Conservation (phyloP, 805 yeast genomes). For the Kluyveromyces nonfermentans region DNA sequence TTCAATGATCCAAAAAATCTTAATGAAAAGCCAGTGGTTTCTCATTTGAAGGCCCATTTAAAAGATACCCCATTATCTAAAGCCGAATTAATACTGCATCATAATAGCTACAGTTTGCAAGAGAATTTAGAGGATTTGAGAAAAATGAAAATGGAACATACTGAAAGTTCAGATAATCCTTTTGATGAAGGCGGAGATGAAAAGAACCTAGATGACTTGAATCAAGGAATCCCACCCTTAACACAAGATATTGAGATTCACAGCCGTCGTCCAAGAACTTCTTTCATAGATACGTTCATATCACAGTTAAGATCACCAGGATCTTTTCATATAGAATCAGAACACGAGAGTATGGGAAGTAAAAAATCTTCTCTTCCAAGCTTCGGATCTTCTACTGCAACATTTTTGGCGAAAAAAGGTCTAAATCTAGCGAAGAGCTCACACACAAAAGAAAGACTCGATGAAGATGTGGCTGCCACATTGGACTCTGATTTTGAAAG, state of each 20-base stretch:
- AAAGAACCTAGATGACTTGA: neutral
- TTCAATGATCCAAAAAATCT: slow-evolving; percentile 1
- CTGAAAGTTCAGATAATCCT: slow-evolving; percentile 1
- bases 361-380: slow-evolving; percentile 7
- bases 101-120: neutral
- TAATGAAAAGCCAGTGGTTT: neutral
- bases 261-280: slow-evolving; percentile 17
- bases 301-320: slow-evolving; percentile 18
- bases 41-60: slow-evolving; percentile 1
- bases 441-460: neutral
- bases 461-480: neutral
- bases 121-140: slow-evolving; percentile 4
- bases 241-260: slow-evolving; percentile 2
- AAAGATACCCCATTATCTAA: neutral
- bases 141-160: slow-evolving; percentile 1
- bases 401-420: neutral
- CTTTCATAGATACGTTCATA: slow-evolving; percentile 28
- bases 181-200: slow-evolving; percentile 8
- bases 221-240: neutral
- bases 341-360: slow-evolving; percentile 3
- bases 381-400: slow-evolving; percentile 5
- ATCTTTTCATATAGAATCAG: slow-evolving; percentile 8
- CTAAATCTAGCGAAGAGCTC: neutral
- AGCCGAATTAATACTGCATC: neutral
- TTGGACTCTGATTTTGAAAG: neutral